Evolutionary conservation across 2,329 filamentous ascomycete genomes (phyloP), one percentile per base, ranked within the genome.

Genomic region (Proliferodiscus dingleyae): DNA sequence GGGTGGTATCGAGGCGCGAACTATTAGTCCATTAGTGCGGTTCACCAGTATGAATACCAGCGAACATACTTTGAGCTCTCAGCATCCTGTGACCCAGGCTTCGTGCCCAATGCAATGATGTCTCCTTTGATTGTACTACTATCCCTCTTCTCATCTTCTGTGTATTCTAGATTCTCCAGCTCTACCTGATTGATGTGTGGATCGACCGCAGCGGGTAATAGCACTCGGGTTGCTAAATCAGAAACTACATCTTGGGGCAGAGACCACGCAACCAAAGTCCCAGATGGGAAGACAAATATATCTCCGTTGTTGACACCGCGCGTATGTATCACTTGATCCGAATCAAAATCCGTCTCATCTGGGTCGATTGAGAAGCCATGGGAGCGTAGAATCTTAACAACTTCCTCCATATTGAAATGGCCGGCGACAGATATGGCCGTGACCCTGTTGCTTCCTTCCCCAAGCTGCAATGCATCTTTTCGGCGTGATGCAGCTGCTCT

Each of bases 211-310:
- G 91, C 89, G 0, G 81, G 77, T 16, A 87, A 75, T 10, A 97
- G 73, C 24, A 85, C 81, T 46, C 77, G 78, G 7, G 86, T 86
- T 4, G 86, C 83, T 19, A 89, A 69, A 39, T 76, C 77, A 16
- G 75, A 75, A 13, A 89, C 83, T 15, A 89, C 79, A 46, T 85
- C 80, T 50, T 89, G 78, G 1, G 88, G 83, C 1, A 96, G 74
- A 4, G 87, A 87, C 93, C 93, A 98, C 19, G 88, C 85, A 5
- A 97, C 93, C 6, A 97, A 78, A 10, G 90, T 95, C 9, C 93
- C 93, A 0, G 90, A 95, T 7, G 91, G 89, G 56, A 98, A 98
- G 46, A 98, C 83, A 62, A 97, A 97, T 41, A 97, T 81, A 67
- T 98, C 93, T 26, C 89, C 90, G 47, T 80, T 74, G 61, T 80